Percentiles rank a stretch among this genome's conserved stretches.
Conservation (phyloP, 352 stramenopile species). For the Globisporangium cystogenes region DNA sequence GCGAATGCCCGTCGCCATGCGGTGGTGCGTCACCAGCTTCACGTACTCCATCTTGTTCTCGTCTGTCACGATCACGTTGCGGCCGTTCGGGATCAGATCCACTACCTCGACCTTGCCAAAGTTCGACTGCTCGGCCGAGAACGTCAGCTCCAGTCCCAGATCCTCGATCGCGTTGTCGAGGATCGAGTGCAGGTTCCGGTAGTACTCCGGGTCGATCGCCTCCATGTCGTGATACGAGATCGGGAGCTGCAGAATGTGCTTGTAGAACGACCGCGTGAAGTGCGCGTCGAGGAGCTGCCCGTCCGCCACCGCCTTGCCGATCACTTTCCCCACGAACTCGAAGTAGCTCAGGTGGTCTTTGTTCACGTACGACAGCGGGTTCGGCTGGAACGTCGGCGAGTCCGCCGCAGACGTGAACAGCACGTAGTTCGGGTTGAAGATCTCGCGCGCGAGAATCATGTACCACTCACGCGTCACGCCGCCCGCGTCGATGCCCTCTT, state of each 20-base stretch:
- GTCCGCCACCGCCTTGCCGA: slow-evolving; percentile 98
- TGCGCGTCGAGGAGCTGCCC: slow-evolving; percentile 98
- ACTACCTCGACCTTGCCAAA: slow-evolving; percentile 86
- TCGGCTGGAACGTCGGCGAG: slow-evolving; percentile 98
- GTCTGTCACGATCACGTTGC: slow-evolving; percentile 84
- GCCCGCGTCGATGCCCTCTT: slow-evolving; percentile 98
- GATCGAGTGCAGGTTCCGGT: slow-evolving; percentile 91
- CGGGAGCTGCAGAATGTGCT: slow-evolving; percentile 97
- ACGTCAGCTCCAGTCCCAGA: slow-evolving; percentile 89
- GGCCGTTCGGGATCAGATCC: slow-evolving; percentile 88
- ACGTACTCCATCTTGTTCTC: slow-evolving; percentile 95
- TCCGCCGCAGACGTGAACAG: slow-evolving; percentile 99
- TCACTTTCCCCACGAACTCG: slow-evolving; percentile 96
- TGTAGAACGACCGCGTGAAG: slow-evolving; percentile 98
- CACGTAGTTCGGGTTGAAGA: slow-evolving; percentile 99
- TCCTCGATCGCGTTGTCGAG: slow-evolving; percentile 83
- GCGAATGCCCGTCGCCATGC: slow-evolving; percentile 98
- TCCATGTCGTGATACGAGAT: slow-evolving; percentile 99
- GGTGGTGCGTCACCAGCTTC: slow-evolving; percentile 95
- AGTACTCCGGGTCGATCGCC: slow-evolving; percentile 96
- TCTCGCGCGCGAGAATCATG: slow-evolving; percentile 98
- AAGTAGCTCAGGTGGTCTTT: slow-evolving; percentile 99
- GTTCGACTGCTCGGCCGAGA: slow-evolving; percentile 89
- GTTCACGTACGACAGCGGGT: slow-evolving; percentile 98
- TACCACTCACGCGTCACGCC: slow-evolving; percentile 98